Base-by-base conservation (phyloP, 257 asterid genomes). In the Jaltomata sinuosa region DNA sequence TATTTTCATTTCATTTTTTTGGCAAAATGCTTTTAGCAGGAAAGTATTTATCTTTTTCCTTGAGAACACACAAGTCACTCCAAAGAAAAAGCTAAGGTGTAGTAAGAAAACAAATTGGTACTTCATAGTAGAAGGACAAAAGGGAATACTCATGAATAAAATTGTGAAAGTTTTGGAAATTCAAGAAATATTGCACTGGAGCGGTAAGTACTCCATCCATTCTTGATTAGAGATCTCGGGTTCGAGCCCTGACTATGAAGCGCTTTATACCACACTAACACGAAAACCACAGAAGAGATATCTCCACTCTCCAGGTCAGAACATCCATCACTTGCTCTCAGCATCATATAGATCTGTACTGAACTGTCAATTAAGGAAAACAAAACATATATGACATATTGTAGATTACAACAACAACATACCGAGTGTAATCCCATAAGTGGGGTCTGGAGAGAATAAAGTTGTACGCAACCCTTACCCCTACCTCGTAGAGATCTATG, bases 251-350 rank as follows among this genome's bases (percentile, higher is more conserved):
- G n/a, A n/a, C n/a, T n/a, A n/a, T n/a, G n/a, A n/a, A n/a, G n/a
- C n/a, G n/a, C n/a, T n/a, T n/a, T n/a, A n/a, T n/a, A n/a, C n/a
- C n/a, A n/a, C n/a, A n/a, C n/a, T n/a, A n/a, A 29, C n/a, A 5
- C 21, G 15, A 27, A 6, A 62, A 62, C 40, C 21, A 12, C 12
- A 47, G 61, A 47, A 76, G 40, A 76, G 59, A 16, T 15, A 76
- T 74, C 59, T 72, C 57, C 36, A 14, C n/a, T 74, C 59, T 72
- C 57, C 36, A 14, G 22, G 36, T 42, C 18, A 6, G 55, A n/a
- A 45, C 27, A 29, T 10, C 21, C 79, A 16, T 89, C 88, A 89
- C 88, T 89, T 89, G 90, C 92, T 88, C 82, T 89, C 92, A 36
- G 76, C 55, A 38, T 89, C 92, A 83, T 89, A 89, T 1, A 89